Percentiles rank a stretch among this genome's conserved stretches.
These are phyloP conservation scores for Linnemannia exigua DNA, from an alignment of 192 early-diverging fungal species.

Conservation along the genomic window DNA sequence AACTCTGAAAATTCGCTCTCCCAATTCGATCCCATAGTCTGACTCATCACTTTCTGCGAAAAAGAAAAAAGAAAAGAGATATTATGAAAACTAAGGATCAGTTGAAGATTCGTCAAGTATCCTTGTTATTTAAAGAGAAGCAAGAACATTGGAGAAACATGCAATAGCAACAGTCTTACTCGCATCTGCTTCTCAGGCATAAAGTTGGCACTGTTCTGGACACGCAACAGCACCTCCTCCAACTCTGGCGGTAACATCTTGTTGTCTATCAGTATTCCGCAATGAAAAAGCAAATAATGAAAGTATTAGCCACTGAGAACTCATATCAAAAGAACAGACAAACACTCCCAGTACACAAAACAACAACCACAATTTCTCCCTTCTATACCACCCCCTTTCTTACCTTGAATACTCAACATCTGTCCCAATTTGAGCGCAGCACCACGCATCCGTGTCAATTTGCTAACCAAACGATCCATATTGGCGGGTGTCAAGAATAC, in stretches of 20 bases:
- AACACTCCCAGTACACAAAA: neutral
- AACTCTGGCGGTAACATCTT: constrained; percentile 84
- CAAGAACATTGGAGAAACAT: no score
- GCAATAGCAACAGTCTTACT: no score
- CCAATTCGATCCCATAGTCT: constrained; percentile 84
- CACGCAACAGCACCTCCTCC: constrained; percentile 83
- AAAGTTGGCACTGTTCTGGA: constrained; percentile 96
- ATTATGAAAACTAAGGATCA: no score
- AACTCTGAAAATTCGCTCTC: constrained; percentile 75
- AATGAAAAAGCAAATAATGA: no score
- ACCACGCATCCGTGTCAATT: constrained; percentile 93
- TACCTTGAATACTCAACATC: constrained; percentile 97
- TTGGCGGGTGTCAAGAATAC: constrained; percentile 81
- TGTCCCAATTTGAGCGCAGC: constrained; percentile 98
- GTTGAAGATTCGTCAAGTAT: no score
- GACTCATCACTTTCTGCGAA: constrained; percentile 72
- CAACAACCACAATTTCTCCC: no score
- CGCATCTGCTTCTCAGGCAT: constrained; percentile 93
- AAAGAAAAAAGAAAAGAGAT: no score
- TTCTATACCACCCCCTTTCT: no score
- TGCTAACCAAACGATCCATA: constrained; percentile 88
- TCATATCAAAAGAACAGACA: neutral
- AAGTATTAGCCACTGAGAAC: no score
- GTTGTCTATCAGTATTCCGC: constrained; percentile 63
- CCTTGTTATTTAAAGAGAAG: no score